These are phyloP conservation scores for Solanum verrucosum DNA, from an alignment of 257 asterid species.

Conservation along the genomic window DNA sequence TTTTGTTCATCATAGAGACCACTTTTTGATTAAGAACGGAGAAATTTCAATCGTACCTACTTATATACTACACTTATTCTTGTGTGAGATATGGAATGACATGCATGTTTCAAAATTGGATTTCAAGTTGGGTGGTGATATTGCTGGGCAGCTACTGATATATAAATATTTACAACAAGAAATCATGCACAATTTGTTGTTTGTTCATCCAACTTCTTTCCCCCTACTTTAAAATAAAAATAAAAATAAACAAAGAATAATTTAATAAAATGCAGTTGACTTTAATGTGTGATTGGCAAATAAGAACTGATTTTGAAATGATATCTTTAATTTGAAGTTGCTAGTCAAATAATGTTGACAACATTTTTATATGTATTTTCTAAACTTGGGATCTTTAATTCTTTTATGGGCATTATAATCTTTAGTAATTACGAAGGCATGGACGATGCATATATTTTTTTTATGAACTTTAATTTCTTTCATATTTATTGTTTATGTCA, in stretches of 20 bases:
- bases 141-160: neutral
- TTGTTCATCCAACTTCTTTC: neutral
- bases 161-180: neutral
- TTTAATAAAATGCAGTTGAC: neutral
- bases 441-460: neutral
- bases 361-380: neutral
- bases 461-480: neutral
- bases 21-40: neutral
- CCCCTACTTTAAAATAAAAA: neutral
- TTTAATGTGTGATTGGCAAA: neutral
- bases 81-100: neutral
- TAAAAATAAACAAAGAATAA: neutral
- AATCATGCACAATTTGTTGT: neutral
- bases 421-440: neutral
- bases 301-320: neutral
- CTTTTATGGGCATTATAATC: neutral
- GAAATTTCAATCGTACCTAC: neutral
- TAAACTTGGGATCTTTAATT: neutral
- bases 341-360: neutral
- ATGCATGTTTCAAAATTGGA: neutral
- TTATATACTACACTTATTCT: neutral
- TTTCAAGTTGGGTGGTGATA: neutral
- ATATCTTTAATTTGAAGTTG: neutral
- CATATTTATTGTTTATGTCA: neutral
- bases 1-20: fast-evolving